These are phyloP conservation scores for Penicillium egyptiacum DNA, from an alignment of 495 filamentous ascomycete species.

Conservation along the genomic window DNA sequence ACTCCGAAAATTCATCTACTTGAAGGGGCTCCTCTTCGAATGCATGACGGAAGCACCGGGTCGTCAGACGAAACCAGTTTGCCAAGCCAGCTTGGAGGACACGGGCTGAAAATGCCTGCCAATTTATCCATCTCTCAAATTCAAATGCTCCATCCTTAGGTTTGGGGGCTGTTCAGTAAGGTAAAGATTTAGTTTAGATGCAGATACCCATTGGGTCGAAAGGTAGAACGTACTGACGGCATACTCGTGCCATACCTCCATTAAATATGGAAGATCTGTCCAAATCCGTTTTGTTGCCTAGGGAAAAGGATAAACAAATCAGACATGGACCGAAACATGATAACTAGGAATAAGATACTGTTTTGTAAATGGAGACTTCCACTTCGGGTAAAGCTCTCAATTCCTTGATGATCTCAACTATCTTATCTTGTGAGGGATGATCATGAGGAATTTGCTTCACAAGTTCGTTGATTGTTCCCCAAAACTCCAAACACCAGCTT, in stretches of 20 bases:
- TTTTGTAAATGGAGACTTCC: background rate
- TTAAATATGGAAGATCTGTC: conserved; percentile 2
- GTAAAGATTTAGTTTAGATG: background rate
- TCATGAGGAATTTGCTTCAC: conserved; percentile 7
- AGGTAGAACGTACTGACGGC: background rate
- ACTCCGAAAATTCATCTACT: background rate
- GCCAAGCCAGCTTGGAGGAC: conserved; percentile 3
- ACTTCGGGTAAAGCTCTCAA: background rate
- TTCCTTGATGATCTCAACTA: conserved; percentile 5
- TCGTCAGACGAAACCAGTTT: background rate
- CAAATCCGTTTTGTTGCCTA: background rate
- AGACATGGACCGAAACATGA: background rate
- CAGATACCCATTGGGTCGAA: background rate
- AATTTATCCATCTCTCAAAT: conserved; percentile 3
- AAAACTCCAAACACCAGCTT: conserved; percentile 9
- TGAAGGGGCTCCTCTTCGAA: background rate
- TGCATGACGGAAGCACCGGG: background rate
- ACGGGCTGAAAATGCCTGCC: conserved; percentile 9
- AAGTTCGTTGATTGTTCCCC: background rate
- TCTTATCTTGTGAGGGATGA: conserved; percentile 8
- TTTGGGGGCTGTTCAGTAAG: background rate
- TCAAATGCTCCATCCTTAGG: background rate
- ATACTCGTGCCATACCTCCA: background rate
- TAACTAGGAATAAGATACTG: background rate
- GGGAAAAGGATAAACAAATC: background rate